phyloP scores from a whole-genome alignment of 495 filamentous ascomycete genomes.

The Annulohypoxylon nitens region DNA sequence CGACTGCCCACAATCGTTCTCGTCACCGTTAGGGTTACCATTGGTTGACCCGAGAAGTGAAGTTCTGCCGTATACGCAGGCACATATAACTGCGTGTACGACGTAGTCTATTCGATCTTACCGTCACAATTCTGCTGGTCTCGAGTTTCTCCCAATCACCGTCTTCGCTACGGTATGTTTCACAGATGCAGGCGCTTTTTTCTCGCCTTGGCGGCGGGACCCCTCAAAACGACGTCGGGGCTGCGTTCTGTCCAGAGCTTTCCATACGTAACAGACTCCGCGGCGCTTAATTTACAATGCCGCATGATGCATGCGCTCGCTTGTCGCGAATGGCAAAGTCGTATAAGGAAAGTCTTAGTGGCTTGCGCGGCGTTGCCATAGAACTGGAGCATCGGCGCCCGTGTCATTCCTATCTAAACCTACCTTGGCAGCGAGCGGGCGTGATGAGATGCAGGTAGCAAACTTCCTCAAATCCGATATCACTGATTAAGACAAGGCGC shows the following conservation, averaged over 20 bases:
- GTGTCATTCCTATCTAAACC: slow-evolving; percentile 32
- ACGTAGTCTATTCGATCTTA: slow-evolving; percentile 33
- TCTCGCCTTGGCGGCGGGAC: slow-evolving; percentile 37
- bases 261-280: slow-evolving; percentile 33
- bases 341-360: slow-evolving; percentile 23
- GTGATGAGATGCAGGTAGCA: slow-evolving; percentile 45
- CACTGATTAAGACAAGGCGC: slow-evolving; percentile 19
- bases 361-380: slow-evolving; percentile 39
- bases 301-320: slow-evolving; percentile 43
- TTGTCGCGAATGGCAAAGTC: slow-evolving; percentile 32
- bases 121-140: slow-evolving; percentile 35
- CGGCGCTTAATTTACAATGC: slow-evolving; percentile 46
- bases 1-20: slow-evolving; percentile 34
- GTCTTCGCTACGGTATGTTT: slow-evolving; percentile 34
- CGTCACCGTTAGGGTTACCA: slow-evolving; percentile 26
- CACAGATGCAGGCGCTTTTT: slow-evolving; percentile 42
- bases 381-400: slow-evolving; percentile 34
- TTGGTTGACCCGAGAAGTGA: slow-evolving; percentile 35
- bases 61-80: slow-evolving; percentile 31
- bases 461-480: slow-evolving; percentile 41
- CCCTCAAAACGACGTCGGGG: slow-evolving; percentile 31
- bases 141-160: slow-evolving; percentile 36
- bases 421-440: slow-evolving; percentile 33
- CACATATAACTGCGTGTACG: slow-evolving; percentile 31
- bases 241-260: slow-evolving; percentile 22